Conservation (phyloP, 768 basidiomycete species). For the Collybia sp. region DNA sequence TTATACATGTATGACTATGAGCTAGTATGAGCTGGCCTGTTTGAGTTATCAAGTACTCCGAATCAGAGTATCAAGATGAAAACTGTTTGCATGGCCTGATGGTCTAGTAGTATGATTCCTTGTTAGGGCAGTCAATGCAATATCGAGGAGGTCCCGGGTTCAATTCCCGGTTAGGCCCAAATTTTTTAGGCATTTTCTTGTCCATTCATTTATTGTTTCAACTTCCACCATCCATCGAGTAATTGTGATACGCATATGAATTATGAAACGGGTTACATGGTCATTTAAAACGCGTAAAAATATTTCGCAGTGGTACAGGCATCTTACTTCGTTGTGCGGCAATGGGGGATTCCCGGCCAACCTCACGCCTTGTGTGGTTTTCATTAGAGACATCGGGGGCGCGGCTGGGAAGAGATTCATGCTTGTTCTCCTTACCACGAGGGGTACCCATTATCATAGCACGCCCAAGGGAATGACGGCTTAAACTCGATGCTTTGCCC, state of each 20-base stretch:
- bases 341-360: too few relatives aligned
- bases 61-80: too few relatives aligned
- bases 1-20: too few relatives aligned
- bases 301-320: constrained; percentile 41
- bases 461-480: constrained; percentile 29
- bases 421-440: constrained; percentile 12
- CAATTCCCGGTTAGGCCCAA: constrained; percentile 78
- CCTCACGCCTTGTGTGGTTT: constrained; percentile 7
- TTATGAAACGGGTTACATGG: too few relatives aligned
- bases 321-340: constrained; percentile 32
- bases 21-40: too few relatives aligned
- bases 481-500: not conserved
- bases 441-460: constrained; percentile 8
- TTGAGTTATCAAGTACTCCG: too few relatives aligned
- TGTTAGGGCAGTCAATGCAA: not conserved
- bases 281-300: constrained; percentile 43
- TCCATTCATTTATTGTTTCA: too few relatives aligned
- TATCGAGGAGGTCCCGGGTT: constrained; percentile 84
- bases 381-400: constrained; percentile 4
- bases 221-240: too few relatives aligned
- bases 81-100: constrained; percentile 8
- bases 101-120: constrained; percentile 6
- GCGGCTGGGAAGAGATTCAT: not conserved
- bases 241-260: too few relatives aligned
- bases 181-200: too few relatives aligned